Evolutionary conservation across 495 filamentous ascomycete species (phyloP), one percentile per base, ranked within the genome.

Genomic region (Aspergillus avenaceus): DNA sequence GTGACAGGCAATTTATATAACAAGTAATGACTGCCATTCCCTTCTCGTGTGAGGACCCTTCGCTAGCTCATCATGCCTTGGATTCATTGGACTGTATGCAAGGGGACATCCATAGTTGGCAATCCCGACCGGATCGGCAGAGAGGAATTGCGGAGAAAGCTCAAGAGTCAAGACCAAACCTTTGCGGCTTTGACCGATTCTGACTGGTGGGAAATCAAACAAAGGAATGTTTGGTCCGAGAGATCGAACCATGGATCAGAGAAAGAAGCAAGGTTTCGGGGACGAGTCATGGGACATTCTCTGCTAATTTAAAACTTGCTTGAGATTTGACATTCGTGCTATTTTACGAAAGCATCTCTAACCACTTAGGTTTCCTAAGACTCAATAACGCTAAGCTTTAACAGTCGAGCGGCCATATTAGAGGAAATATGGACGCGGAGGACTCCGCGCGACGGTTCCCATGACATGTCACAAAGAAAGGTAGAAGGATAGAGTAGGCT

Each of bases 401-500:
- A 12, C 8, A 56, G 19, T 13, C 54, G 42, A 6, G 54, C 49
- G 27, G 43, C 48, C 8, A 52, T 31, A 12, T 28, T 23, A 0
- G 45, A 23, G 8, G 54, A 29, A 16, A 52, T 12, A 19, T 36
- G 19, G 6, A 56, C 40, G 25, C 21, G 46, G 4, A 52, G 16
- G 1, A 38, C 14, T 13, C 38, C 45, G 8, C 38, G n/a, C 19
- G 7, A 12, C 4, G 4, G 9, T 23, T 19, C 22, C 54, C 54
- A 56, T 22, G 28, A 27, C 8, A 8, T n/a, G 13, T 46, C 32
- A 7, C 21, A 25, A 7, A 14, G 41, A 45, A 52, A 49, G 2
- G 28, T 28, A 19, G 24, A 13, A 8, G 54, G 54, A 45, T 56
- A 56, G 2, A 56, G 45, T 3, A 52, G 8, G 4, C 48, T 25